These are phyloP conservation scores for Fraxinus anomala DNA, from an alignment of 257 asterid genomes.

Conservation along the genomic window DNA sequence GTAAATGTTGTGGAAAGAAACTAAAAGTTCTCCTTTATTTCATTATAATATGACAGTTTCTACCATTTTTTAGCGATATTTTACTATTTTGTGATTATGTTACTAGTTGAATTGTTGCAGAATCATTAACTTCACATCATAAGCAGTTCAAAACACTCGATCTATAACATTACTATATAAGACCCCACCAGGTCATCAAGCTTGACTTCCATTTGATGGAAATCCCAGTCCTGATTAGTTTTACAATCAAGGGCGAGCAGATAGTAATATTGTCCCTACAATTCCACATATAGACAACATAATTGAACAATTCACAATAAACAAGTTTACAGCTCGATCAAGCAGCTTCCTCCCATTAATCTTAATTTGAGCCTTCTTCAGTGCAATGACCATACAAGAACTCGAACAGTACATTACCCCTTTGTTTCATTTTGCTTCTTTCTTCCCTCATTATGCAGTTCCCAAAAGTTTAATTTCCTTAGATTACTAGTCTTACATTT, in stretches of 20 bases:
- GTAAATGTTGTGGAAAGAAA: neutral
- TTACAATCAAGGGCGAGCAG: neutral
- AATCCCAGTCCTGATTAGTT: neutral
- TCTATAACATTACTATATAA: neutral
- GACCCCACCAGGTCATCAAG: neutral
- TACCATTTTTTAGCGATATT: too few relatives aligned
- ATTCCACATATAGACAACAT: neutral
- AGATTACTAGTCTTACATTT: neutral
- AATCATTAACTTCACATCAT: neutral
- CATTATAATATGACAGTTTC: neutral
- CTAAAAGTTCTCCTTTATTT: neutral
- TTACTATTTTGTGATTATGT: too few relatives aligned
- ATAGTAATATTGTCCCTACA: neutral
- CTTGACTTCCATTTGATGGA: neutral
- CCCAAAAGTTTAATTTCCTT: neutral
- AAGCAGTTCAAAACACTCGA: neutral
- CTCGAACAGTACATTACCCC: neutral
- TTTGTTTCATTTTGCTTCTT: neutral
- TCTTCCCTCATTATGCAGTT: neutral
- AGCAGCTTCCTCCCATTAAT: neutral
- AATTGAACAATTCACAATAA: neutral
- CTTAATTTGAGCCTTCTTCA: neutral
- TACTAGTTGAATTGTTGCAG: neutral
- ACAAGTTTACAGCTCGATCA: neutral
- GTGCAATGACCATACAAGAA: neutral